Percentiles rank a stretch among this genome's conserved stretches.
Evolutionary conservation across 2,329 filamentous ascomycete genomes (phyloP).

Genomic region (Cryphonectria parasitica): DNA sequence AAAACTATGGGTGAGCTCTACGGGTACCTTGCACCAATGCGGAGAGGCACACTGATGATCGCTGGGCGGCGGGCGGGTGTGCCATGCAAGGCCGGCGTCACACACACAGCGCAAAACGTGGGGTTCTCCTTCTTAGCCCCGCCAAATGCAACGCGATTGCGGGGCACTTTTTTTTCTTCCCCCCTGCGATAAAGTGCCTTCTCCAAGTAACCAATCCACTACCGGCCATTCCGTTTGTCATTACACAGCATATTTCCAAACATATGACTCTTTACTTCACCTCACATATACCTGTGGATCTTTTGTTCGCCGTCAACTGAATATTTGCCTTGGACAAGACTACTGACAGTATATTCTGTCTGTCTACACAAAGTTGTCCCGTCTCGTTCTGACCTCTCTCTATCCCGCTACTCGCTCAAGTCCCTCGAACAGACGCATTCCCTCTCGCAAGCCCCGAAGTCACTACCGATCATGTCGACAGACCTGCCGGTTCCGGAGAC

Average conservation of each 20-base stretch:
- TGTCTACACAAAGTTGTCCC: neutral
- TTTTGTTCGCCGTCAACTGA: neutral
- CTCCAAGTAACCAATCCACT: neutral
- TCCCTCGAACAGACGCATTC: neutral
- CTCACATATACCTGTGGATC: neutral
- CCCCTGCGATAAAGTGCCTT: neutral
- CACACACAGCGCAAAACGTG: slow-evolving; percentile 18
- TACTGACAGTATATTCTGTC: neutral
- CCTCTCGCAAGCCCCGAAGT: neutral
- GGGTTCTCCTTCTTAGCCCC: slow-evolving; percentile 7
- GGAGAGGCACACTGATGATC: slow-evolving; percentile 11
- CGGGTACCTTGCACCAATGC: neutral
- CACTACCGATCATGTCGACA: slow-evolving; percentile 39
- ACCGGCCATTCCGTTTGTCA: slow-evolving; percentile 22
- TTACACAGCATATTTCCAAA: slow-evolving; percentile 18
- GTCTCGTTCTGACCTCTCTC: neutral
- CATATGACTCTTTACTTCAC: slow-evolving; percentile 15
- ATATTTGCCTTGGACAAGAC: neutral
- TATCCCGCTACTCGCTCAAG: no score
- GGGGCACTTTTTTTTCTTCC: slow-evolving; percentile 23
- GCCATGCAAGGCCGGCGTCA: slow-evolving; percentile 17
- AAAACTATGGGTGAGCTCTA: neutral
- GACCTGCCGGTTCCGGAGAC: slow-evolving; percentile 58
- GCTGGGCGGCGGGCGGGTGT: no score
- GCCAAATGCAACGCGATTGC: slow-evolving; percentile 8